Evolutionary conservation across 495 filamentous ascomycete species (phyloP).

Genomic region (Aspergillus olivimuriae): DNA sequence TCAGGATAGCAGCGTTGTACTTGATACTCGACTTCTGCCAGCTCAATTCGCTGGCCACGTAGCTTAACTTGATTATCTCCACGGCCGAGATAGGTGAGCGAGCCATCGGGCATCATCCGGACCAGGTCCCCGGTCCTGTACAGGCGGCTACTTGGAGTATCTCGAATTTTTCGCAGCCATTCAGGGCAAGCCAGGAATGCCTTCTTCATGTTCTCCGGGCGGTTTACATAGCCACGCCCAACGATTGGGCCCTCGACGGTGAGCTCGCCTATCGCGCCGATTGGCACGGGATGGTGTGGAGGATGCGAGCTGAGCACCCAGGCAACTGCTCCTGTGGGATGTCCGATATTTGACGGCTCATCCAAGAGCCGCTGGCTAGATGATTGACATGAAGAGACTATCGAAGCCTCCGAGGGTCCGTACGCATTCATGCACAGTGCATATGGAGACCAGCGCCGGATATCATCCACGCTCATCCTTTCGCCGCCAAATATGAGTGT

Average conservation of each 20-base stretch:
- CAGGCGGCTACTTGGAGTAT: background rate
- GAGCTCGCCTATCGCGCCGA: background rate
- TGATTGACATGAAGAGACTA: background rate
- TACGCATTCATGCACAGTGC: background rate
- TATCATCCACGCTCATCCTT: background rate
- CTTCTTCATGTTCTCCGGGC: background rate
- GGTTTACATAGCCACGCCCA: background rate
- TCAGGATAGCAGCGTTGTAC: conserved; percentile 1
- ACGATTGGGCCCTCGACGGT: background rate
- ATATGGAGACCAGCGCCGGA: background rate
- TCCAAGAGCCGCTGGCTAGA: background rate
- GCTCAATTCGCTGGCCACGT: background rate
- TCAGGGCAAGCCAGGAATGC: background rate
- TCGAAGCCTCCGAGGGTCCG: background rate
- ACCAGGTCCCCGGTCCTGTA: background rate
- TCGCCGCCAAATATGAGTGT: background rate
- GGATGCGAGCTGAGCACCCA: background rate
- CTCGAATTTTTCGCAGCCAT: background rate
- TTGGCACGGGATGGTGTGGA: background rate
- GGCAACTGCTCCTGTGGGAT: background rate
- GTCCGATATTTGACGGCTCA: background rate
- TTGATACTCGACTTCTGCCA: background rate
- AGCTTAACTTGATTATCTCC: background rate
- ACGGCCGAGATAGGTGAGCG: background rate
- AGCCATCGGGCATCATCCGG: background rate